These are phyloP conservation scores for Phytophthora chlamydospora DNA, from an alignment of 352 stramenopile genomes.

Conservation along the genomic window DNA sequence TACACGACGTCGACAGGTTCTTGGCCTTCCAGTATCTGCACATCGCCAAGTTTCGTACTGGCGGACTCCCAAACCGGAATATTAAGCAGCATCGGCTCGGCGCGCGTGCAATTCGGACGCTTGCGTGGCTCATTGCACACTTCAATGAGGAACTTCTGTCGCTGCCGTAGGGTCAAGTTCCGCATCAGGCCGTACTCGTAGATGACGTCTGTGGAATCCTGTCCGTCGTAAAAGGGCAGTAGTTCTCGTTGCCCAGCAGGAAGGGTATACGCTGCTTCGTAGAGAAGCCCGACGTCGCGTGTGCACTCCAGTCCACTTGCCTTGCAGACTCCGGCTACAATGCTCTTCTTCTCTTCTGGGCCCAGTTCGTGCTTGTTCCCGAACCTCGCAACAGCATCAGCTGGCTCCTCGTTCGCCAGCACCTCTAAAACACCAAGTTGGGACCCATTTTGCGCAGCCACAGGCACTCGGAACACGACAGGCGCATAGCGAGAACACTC, in stretches of 20 bases:
- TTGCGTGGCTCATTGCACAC: conserved; percentile 70
- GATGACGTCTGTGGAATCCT: conserved; percentile 79
- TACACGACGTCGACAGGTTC: conserved; percentile 86
- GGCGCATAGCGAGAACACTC: conserved; percentile 66
- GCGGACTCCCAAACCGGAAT: conserved; percentile 81
- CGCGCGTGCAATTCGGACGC: conserved; percentile 77
- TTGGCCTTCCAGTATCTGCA: conserved; percentile 80
- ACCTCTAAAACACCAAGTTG: conserved; percentile 69
- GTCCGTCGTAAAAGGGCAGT: conserved; percentile 73
- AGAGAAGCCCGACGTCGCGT: conserved; percentile 61
- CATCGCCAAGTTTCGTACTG: conserved; percentile 71
- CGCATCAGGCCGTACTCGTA: conserved; percentile 76
- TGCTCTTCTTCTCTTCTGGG: conserved; percentile 60
- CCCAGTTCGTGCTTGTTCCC: conserved; percentile 71
- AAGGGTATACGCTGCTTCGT: conserved; percentile 66
- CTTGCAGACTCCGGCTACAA: conserved; percentile 61
- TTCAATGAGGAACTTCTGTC: conserved; percentile 70
- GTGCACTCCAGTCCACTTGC: conserved; percentile 59
- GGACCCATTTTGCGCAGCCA: conserved; percentile 66
- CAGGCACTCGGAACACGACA: conserved; percentile 60
- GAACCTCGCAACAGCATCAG: conserved; percentile 76
- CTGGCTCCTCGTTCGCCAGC: conserved; percentile 66
- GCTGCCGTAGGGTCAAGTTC: conserved; percentile 69
- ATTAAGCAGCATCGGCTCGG: conserved; percentile 73
- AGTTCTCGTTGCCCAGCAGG: conserved; percentile 51